Evolutionary conservation across 192 early-diverging fungal species (phyloP).

Genomic region (Obelidium mucronatum): DNA sequence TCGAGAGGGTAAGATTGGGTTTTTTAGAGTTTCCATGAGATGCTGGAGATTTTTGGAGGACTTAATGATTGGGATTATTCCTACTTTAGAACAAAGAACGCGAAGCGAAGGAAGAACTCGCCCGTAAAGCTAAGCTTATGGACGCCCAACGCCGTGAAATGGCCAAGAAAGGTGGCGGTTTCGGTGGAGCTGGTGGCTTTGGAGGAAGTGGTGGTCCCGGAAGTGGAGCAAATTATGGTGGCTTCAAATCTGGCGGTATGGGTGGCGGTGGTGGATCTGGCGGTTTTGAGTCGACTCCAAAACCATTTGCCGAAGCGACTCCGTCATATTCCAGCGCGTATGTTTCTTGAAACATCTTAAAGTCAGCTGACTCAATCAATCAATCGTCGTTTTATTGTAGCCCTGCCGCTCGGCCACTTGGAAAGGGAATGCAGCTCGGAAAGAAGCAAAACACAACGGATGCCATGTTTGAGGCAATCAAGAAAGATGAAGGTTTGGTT

Average conservation of each 20-base stretch:
- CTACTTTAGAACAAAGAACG: slow-evolving; percentile 85
- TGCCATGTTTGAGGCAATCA: slow-evolving; percentile 83
- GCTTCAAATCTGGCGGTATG: slow-evolving; percentile 45
- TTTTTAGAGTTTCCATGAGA: background rate
- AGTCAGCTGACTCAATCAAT: background rate
- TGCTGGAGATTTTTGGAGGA: background rate
- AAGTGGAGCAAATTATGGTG: slow-evolving; percentile 45
- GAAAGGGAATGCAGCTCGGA: slow-evolving; percentile 95
- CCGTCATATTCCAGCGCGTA: slow-evolving; percentile 25
- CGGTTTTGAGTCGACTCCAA: slow-evolving; percentile 45
- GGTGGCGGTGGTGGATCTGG: slow-evolving; percentile 52
- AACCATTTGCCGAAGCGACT: slow-evolving; percentile 34
- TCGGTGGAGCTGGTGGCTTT: slow-evolving; percentile 49
- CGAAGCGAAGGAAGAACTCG: slow-evolving; percentile 97
- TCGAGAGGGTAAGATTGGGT: slow-evolving; percentile 71
- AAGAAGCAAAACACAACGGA: slow-evolving; percentile 78
- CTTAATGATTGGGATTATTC: background rate
- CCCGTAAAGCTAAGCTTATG: slow-evolving; percentile 87
- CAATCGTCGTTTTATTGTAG: background rate
- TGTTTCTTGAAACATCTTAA: slow-evolving; percentile 4
- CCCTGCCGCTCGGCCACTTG: slow-evolving; percentile 28
- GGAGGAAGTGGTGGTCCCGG: slow-evolving; percentile 55
- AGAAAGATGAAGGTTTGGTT: slow-evolving; percentile 78
- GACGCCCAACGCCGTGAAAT: slow-evolving; percentile 87
- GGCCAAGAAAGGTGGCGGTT: slow-evolving; percentile 51